Conservation (phyloP, 768 basidiomycete species). For the Lactifluus echinatus region DNA sequence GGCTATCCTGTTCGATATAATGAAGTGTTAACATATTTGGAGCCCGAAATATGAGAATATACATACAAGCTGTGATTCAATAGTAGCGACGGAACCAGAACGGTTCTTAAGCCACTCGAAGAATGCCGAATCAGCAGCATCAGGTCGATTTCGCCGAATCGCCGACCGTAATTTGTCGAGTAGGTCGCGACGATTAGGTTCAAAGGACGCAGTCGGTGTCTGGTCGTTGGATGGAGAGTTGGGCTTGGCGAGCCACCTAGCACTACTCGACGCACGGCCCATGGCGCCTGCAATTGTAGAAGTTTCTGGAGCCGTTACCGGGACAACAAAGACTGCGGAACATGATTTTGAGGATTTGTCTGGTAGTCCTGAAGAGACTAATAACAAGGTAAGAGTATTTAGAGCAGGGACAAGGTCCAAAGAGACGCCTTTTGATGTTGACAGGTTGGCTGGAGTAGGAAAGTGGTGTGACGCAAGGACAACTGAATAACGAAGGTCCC, state of each 20-base stretch:
- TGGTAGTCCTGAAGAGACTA: slow-evolving; percentile 33
- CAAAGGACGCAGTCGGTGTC: slow-evolving; percentile 10
- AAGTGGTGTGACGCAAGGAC: slow-evolving; percentile 47
- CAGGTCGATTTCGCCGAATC: slow-evolving; percentile 36
- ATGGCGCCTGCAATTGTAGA: slow-evolving; percentile 61
- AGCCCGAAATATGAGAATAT: too few species aligned
- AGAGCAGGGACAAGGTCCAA: slow-evolving; percentile 29
- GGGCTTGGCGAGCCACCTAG: slow-evolving; percentile 38
- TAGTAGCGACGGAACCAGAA: background rate
- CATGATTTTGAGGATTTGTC: slow-evolving; percentile 23
- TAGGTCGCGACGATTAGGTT: slow-evolving; percentile 27
- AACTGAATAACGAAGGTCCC: slow-evolving; percentile 64
- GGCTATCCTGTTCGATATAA: background rate
- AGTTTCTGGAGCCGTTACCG: slow-evolving; percentile 39
- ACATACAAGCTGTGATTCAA: background rate
- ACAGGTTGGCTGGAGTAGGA: slow-evolving; percentile 39
- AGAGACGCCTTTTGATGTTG: slow-evolving; percentile 26
- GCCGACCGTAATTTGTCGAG: slow-evolving; percentile 32
- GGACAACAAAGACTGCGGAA: slow-evolving; percentile 53
- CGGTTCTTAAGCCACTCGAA: slow-evolving; percentile 45
- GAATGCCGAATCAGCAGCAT: slow-evolving; percentile 51
- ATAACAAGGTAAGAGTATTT: slow-evolving; percentile 43
- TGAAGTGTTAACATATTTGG: background rate
- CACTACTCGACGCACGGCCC: slow-evolving; percentile 39
- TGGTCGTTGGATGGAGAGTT: slow-evolving; percentile 4